phyloP scores from a whole-genome alignment of 2,329 filamentous ascomycete species.

The Neoscytalidium dimidiatum region DNA sequence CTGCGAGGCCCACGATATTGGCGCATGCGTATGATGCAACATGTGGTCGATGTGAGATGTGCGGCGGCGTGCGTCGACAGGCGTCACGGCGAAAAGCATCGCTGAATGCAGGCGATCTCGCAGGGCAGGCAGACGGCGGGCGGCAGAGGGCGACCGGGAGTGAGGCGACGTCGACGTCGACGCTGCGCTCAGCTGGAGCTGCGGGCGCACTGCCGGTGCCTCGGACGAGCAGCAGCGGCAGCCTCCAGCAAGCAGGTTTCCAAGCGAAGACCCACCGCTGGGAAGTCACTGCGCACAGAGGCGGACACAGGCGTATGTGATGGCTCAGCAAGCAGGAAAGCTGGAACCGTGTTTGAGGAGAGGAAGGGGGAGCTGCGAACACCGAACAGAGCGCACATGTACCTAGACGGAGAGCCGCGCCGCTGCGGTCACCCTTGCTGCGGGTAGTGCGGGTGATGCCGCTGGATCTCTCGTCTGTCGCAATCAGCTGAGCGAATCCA shows the following conservation, averaged over 20 bases:
- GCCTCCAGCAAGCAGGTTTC: background rate
- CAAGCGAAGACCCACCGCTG: conserved; percentile 2
- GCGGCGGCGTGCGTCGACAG: background rate
- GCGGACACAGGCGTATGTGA: conserved; percentile 10
- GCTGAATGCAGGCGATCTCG: background rate
- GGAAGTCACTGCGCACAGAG: background rate
- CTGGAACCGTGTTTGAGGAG: conserved; percentile 10
- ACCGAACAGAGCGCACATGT: conserved; percentile 7
- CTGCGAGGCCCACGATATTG: conserved; percentile 11
- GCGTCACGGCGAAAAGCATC: background rate
- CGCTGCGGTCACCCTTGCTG: conserved; percentile 17
- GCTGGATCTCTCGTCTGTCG: conserved; percentile 14
- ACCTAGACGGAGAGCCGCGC: conserved; percentile 16
- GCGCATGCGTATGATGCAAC: conserved; percentile 10
- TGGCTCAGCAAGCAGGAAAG: background rate
- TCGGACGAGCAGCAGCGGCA: background rate
- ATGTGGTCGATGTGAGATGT: background rate
- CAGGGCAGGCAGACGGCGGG: background rate
- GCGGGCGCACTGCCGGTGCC: conserved; percentile 1
- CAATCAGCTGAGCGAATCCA: conserved; percentile 19
- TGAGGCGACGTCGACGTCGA: background rate
- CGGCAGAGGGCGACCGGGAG: background rate
- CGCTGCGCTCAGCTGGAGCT: background rate
- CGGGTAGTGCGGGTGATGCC: conserved; percentile 19
- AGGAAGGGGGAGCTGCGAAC: background rate